phyloP scores from a whole-genome alignment of 2,329 filamentous ascomycete species.

The Diaporthe batatas region DNA sequence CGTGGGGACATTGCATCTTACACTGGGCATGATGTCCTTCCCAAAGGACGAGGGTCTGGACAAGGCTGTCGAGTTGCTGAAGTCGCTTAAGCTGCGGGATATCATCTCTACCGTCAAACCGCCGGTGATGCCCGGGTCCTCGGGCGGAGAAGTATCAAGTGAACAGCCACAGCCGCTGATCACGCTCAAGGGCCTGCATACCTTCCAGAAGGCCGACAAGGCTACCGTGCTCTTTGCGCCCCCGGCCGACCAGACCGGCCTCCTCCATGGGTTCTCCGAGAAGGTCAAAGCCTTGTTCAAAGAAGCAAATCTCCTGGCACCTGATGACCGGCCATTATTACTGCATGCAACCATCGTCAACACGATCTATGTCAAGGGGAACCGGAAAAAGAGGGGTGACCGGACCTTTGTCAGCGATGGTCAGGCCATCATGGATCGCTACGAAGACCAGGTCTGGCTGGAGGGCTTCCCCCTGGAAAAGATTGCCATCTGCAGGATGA shows the following conservation, averaged over 20 bases:
- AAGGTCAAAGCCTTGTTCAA: constrained; percentile 67
- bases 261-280: constrained; percentile 70
- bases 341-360: constrained; percentile 91
- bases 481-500: constrained; percentile 89
- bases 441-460: constrained; percentile 78
- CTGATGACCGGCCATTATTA: constrained; percentile 74
- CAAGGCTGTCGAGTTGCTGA: constrained; percentile 57
- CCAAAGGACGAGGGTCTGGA: constrained; percentile 60
- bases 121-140: constrained; percentile 38
- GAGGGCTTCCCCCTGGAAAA: constrained; percentile 74
- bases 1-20: constrained; percentile 85
- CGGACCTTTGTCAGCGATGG: constrained; percentile 67
- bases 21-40: constrained; percentile 87
- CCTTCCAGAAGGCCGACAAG: constrained; percentile 70
- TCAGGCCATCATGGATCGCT: constrained; percentile 67
- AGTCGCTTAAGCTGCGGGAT: constrained; percentile 54
- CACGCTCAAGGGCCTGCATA: constrained; percentile 66
- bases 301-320: constrained; percentile 66
- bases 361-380: constrained; percentile 78
- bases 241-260: constrained; percentile 65
- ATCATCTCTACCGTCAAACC: constrained; percentile 51
- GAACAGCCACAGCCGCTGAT: constrained; percentile 53
- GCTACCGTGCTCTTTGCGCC: constrained; percentile 76
- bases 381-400: constrained; percentile 46
- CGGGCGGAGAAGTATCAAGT: constrained; percentile 22